Evolutionary conservation across 192 early-diverging fungal species (phyloP).

Genomic region (Coemansia sp.): DNA sequence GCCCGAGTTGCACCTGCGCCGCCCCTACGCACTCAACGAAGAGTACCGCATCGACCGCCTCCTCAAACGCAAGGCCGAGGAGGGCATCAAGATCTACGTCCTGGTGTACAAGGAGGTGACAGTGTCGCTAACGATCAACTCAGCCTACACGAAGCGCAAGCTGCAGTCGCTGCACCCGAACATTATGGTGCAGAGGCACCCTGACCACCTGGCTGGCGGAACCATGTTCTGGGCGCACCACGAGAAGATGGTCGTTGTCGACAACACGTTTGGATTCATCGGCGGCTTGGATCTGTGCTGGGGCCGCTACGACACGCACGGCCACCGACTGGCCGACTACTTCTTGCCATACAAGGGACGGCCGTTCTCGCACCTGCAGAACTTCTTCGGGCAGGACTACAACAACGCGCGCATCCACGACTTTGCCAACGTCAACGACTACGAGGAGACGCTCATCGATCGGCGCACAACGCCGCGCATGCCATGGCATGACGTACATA

Average conservation of each 20-base stretch:
- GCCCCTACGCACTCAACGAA: conserved; percentile 71
- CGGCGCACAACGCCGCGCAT: conserved; percentile 63
- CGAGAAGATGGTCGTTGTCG: conserved; percentile 80
- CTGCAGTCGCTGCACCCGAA: conserved; percentile 70
- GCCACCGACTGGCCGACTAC: conserved; percentile 75
- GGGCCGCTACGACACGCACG: conserved; percentile 81
- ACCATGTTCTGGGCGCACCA: conserved; percentile 84
- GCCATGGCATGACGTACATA: conserved; percentile 88
- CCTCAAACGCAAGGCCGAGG: conserved; percentile 74
- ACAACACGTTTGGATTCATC: conserved; percentile 78
- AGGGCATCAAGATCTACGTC: conserved; percentile 82
- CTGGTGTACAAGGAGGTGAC: conserved; percentile 82
- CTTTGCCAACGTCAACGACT: conserved; percentile 60
- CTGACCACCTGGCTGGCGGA: conserved; percentile 71
- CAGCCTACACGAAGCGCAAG: conserved; percentile 69
- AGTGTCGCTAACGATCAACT: conserved; percentile 68
- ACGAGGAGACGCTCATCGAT: conserved; percentile 53
- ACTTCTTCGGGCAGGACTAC: conserved; percentile 77
- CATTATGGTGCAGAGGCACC: conserved; percentile 82
- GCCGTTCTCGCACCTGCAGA: conserved; percentile 49
- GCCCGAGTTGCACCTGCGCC: conserved; percentile 81
- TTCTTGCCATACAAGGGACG: conserved; percentile 48
- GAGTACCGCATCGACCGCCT: conserved; percentile 77
- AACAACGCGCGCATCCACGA: conserved; percentile 84
- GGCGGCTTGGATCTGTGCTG: conserved; percentile 86